A percentile compares a stretch with the other conserved stretches of the same genome.
Conservation (phyloP, 768 basidiomycete species). For the Pleurotus eryngii region DNA sequence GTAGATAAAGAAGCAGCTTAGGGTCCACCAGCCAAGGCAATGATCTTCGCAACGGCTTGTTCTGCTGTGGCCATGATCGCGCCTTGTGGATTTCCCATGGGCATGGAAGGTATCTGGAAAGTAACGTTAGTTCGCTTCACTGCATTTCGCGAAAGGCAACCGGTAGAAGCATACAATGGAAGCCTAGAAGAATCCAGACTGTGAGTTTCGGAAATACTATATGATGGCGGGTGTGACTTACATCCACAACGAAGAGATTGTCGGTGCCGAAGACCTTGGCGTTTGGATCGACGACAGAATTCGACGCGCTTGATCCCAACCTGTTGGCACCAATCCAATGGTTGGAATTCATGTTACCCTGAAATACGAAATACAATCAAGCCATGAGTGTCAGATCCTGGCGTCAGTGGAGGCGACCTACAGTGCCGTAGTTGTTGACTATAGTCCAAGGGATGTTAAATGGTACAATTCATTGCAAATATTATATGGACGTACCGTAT, state of each 20-base stretch:
- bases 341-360: conserved; percentile 49
- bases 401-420: conserved; percentile 1
- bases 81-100: conserved; percentile 57
- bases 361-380: no score
- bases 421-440: conserved; percentile 37
- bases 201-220: background rate
- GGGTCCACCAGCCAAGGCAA: conserved; percentile 52
- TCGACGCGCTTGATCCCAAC: conserved; percentile 34
- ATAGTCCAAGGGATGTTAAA: background rate
- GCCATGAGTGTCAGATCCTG: no score
- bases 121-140: background rate
- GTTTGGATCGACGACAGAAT: conserved; percentile 54
- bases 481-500: conserved; percentile 35
- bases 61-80: conserved; percentile 55
- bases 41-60: conserved; percentile 53
- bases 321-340: conserved; percentile 60
- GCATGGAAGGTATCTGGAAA: conserved; percentile 45
- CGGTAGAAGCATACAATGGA: conserved; percentile 25
- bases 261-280: conserved; percentile 48
- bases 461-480: no score
- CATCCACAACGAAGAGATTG: conserved; percentile 56
- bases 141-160: background rate
- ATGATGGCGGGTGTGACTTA: conserved; percentile 17
- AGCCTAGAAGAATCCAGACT: conserved; percentile 20
- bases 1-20: conserved; percentile 15